These are phyloP conservation scores for Auxenochlorella protothecoides DNA, from an alignment of 139 green algal genomes.

Conservation along the genomic window DNA sequence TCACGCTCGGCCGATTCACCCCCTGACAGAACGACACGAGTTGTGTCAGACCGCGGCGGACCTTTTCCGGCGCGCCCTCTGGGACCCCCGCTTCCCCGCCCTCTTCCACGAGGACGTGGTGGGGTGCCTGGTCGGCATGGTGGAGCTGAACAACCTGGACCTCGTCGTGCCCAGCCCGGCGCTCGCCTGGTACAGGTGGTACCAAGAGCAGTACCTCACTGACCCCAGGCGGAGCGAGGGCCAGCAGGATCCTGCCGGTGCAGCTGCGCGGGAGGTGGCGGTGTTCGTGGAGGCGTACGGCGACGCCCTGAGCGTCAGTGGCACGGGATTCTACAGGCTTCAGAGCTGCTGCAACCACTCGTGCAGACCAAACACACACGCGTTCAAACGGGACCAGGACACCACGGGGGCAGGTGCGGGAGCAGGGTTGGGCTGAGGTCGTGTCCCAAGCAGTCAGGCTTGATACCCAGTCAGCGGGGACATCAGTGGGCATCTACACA, in stretches of 20 bases:
- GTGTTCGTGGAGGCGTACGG: background rate
- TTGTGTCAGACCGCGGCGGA: background rate
- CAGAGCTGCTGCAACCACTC: constrained; percentile 77
- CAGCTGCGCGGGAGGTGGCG: constrained; percentile 41
- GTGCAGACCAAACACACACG: constrained; percentile 64
- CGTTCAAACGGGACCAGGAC: constrained; percentile 37
- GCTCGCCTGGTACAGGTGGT: constrained; percentile 4
- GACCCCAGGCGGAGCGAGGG: constrained; percentile 1
- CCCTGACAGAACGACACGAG: too few species aligned
- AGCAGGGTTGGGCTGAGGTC: background rate
- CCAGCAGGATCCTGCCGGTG: too few species aligned
- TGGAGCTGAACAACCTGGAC: constrained; percentile 93
- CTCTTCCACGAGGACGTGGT: constrained; percentile 56
- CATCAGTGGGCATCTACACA: background rate
- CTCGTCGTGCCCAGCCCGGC: constrained; percentile 20
- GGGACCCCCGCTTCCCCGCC: constrained; percentile 28
- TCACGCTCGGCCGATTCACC: too few species aligned
- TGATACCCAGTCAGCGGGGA: background rate
- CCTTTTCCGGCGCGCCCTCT: constrained; percentile 39
- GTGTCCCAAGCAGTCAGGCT: background rate
- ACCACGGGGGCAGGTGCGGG: constrained; percentile 12
- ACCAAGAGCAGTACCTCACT: constrained; percentile 78
- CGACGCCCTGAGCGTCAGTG: too few species aligned
- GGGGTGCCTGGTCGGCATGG: constrained; percentile 65
- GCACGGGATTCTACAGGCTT: too few species aligned